Evolutionary conservation across 306 rosid species (phyloP).

Genomic region (Comarum palustre): DNA sequence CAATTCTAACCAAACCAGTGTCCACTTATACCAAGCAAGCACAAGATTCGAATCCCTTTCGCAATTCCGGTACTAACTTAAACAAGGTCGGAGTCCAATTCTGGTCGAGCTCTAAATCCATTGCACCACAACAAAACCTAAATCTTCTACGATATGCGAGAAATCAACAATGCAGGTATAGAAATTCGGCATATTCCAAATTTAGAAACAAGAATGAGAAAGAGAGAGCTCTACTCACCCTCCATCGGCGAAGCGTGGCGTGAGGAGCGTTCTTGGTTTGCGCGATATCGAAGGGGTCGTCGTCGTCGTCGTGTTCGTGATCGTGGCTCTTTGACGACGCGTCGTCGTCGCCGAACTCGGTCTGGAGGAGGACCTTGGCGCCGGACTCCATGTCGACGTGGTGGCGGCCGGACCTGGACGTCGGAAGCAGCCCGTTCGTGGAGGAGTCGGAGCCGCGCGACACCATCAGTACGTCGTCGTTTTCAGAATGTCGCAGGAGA

Average conservation of each 20-base stretch:
- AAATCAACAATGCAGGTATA: background rate
- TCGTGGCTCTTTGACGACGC: background rate
- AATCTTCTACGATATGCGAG: background rate
- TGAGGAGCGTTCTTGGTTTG: conserved; percentile 74
- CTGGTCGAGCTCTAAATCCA: background rate
- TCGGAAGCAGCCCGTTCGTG: conserved; percentile 42
- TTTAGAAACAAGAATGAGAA: background rate
- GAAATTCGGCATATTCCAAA: background rate
- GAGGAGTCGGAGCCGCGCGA: conserved; percentile 59
- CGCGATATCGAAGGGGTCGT: conserved; percentile 69
- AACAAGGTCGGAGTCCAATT: background rate
- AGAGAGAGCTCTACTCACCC: conserved; percentile 35
- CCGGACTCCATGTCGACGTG: conserved; percentile 33
- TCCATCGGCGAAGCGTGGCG: conserved; percentile 71
- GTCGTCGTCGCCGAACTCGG: conserved; percentile 1
- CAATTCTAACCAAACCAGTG: background rate
- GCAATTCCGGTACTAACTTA: background rate
- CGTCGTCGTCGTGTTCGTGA: conserved; percentile 2
- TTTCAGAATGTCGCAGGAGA: conserved; percentile 26
- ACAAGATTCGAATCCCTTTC: background rate
- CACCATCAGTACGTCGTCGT: conserved; percentile 28
- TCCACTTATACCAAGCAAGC: background rate
- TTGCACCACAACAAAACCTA: background rate
- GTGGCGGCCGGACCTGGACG: conserved; percentile 17
- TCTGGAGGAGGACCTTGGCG: background rate